A percentile compares a stretch with the other conserved stretches of the same genome.
phyloP scores from a whole-genome alignment of 148 eudicot genomes.

The Silene conica region DNA sequence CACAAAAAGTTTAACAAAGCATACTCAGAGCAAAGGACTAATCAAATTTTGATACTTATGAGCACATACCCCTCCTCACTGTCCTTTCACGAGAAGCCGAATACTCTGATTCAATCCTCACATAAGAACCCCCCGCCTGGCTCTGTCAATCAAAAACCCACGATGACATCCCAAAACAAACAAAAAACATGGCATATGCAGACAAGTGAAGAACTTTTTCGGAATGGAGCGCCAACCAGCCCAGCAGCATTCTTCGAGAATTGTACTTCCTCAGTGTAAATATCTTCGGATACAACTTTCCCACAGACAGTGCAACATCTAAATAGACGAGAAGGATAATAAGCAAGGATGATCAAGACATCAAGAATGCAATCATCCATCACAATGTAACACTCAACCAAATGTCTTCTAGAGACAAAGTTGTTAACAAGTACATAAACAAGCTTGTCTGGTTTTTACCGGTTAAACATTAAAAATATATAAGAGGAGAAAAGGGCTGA shows the following conservation, averaged over 20 bases:
- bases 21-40: too few species aligned
- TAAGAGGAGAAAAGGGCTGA: not conserved
- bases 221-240: slow-evolving; percentile 38
- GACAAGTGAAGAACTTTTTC: not conserved
- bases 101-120: slow-evolving; percentile 39
- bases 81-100: slow-evolving; percentile 66
- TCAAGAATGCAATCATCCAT: not conserved
- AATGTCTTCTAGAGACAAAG: not conserved
- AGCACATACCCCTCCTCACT: slow-evolving; percentile 44
- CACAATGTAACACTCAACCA: not conserved
- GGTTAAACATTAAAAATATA: not conserved
- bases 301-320: slow-evolving; percentile 73
- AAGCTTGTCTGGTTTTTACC: not conserved
- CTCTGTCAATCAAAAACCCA: slow-evolving; percentile 31
- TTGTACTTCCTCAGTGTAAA: slow-evolving; percentile 46
- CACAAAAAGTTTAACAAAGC: too few species aligned
- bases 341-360: not conserved
- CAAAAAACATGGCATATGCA: not conserved
- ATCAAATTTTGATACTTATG: slow-evolving; percentile 4
- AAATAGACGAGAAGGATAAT: slow-evolving; percentile 11
- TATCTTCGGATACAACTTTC: slow-evolving; percentile 47
- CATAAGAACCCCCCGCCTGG: slow-evolving; percentile 41
- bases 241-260: slow-evolving; percentile 50
- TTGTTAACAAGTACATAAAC: not conserved
- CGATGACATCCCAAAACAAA: not conserved